These are phyloP conservation scores for Solanum virginianum DNA, from an alignment of 257 asterid genomes.

Conservation along the genomic window DNA sequence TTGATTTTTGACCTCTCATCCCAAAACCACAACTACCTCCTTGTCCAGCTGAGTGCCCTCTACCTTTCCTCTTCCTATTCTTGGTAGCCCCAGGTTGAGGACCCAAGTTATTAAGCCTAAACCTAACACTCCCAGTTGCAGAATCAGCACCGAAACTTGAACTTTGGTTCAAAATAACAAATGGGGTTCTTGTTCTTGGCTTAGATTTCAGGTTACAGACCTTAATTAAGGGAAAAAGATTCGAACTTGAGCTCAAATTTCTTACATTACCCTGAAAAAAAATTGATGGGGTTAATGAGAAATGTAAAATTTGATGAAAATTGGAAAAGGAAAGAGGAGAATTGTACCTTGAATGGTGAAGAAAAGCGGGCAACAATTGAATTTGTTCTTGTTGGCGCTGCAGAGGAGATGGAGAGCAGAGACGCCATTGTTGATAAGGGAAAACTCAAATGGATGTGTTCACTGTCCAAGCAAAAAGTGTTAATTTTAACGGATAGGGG, in stretches of 20 bases:
- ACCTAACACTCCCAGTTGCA: constrained; percentile 15
- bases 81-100: constrained; percentile 66
- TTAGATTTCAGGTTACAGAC: constrained; percentile 1
- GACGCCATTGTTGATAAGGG: constrained; percentile 43
- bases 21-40: constrained; percentile 91
- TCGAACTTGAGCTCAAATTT: constrained; percentile 29
- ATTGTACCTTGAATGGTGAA: constrained; percentile 51
- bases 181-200: constrained; percentile 21
- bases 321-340: neutral
- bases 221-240: constrained; percentile 26
- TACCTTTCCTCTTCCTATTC: constrained; percentile 82
- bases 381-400: neutral
- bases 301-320: neutral
- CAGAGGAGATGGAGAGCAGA: constrained; percentile 38
- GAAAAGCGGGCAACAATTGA: neutral
- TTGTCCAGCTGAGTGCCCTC: constrained; percentile 96
- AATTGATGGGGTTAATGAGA: neutral
- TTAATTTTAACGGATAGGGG: constrained; percentile 10
- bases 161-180: constrained; percentile 11
- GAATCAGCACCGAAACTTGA: constrained; percentile 1
- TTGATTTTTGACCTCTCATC: constrained; percentile 84
- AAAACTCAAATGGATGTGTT: neutral
- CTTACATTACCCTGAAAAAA: constrained; percentile 45
- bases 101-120: constrained; percentile 77
- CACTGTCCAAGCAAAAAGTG: neutral